phyloP scores from a whole-genome alignment of 2,329 filamentous ascomycete species.

The Fusarium nodosum region DNA sequence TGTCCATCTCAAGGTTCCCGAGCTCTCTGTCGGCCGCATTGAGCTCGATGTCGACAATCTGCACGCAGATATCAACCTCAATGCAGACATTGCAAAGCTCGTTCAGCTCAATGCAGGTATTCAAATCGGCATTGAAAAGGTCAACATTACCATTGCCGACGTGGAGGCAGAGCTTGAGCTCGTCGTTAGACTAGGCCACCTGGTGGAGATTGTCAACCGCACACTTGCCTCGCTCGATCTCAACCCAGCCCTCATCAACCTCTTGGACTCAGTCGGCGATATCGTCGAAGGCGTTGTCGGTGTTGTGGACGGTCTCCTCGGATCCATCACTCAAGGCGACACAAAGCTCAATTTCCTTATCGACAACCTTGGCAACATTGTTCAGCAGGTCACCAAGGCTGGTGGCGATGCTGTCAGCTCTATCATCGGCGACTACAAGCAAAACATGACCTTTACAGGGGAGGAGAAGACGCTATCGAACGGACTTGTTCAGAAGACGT shows the following conservation, averaged over 20 bases:
- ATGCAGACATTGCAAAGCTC: slow-evolving; percentile 24
- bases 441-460: slow-evolving; percentile 34
- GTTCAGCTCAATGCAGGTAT: slow-evolving; percentile 32
- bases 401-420: slow-evolving; percentile 27
- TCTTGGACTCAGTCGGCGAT: slow-evolving; percentile 28
- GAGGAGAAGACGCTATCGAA: slow-evolving; percentile 25
- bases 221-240: slow-evolving; percentile 31
- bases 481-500: slow-evolving; percentile 23
- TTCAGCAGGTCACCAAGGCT: slow-evolving; percentile 24
- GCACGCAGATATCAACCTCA: slow-evolving; percentile 34
- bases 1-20: slow-evolving; percentile 29
- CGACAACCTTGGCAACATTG: slow-evolving; percentile 33
- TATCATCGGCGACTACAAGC: slow-evolving; percentile 30
- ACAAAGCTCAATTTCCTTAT: slow-evolving; percentile 33
- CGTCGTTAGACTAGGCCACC: slow-evolving; percentile 23
- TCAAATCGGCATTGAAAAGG: slow-evolving; percentile 28
- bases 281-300: slow-evolving; percentile 24
- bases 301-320: slow-evolving; percentile 25
- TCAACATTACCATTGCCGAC: slow-evolving; percentile 33
- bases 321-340: slow-evolving; percentile 30
- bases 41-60: slow-evolving; percentile 34
- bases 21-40: slow-evolving; percentile 32
- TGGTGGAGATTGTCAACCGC: slow-evolving; percentile 33
- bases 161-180: slow-evolving; percentile 34
- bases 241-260: slow-evolving; percentile 26